Base-by-base conservation (phyloP, 2,329 filamentous ascomycete species). In the Dothiorella sarmentorum region DNA sequence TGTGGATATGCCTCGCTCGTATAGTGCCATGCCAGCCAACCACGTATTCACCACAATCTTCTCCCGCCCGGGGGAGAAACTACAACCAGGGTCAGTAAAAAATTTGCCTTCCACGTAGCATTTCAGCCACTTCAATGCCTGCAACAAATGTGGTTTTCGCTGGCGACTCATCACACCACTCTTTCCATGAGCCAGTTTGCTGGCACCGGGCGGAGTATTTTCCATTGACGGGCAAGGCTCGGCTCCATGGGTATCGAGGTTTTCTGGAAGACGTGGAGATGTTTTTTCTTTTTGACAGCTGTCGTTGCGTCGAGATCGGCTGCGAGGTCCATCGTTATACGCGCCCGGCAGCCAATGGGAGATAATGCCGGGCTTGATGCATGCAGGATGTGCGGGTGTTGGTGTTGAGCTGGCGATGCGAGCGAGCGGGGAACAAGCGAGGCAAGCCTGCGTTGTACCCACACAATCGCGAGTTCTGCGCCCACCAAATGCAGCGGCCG, bases 361-460 rank as follows among this genome's bases (percentile, higher is more conserved):
- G 2, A 45, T 18, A n/a, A 15, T 29, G 24, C 43, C 43, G 43
- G 18, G 43, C 24, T 7, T 29, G 43, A 29, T 45, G 43, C 43
- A 45, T 24, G 43, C 22, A 45, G 29, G 43, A 45, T 29, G 43
- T 45, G 43, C 22, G 20, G 18, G 40, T 20, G 40, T 43, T 29
- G 42, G 43, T 45, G 43, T 45, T 45, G 43, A 45, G 43, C 31
- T 45, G 43, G 43, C 24, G 43, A 45, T 45, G 43, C 43, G 43
- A 20, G 47, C 13, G 31, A 18, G 29, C 31, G 45, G 45, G 29
- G 33, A 35, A 49, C 31, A 24, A 51, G 45, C 27, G 45, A 51
- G 47, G 24, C 47, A 35, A 38, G 44, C n/a, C 22, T 29, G 31
- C 47, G 31, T 33, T 33, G 47, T 51, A 51, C 47, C 31, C 47